phyloP scores from a whole-genome alignment of 768 basidiomycete species.

The Pleurotus djamor region DNA sequence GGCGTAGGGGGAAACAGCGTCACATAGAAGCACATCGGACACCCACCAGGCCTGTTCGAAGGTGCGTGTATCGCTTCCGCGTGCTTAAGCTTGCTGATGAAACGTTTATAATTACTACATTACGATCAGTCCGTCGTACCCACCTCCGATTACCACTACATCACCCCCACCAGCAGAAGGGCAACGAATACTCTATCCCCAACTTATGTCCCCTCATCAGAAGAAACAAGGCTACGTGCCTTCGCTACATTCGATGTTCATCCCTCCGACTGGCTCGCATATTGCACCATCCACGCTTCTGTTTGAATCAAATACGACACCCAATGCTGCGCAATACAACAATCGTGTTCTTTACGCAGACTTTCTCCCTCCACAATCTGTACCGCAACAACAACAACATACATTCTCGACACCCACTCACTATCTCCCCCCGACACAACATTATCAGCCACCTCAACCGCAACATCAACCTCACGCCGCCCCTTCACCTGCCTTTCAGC shows the following conservation, averaged over 20 bases:
- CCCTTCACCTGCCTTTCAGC: background rate
- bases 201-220: constrained; percentile 80
- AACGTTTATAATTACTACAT: background rate
- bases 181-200: constrained; percentile 54
- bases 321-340: constrained; percentile 1
- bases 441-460: constrained; percentile 8
- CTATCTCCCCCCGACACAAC: constrained; percentile 15
- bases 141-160: constrained; percentile 67
- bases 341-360: constrained; percentile 24
- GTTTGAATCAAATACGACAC: constrained; percentile 32
- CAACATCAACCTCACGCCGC: too few species aligned
- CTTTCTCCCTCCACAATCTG: constrained; percentile 29
- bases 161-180: constrained; percentile 59
- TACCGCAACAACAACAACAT: constrained; percentile 7
- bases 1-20: constrained; percentile 17
- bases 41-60: constrained; percentile 27
- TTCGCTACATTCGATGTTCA: constrained; percentile 76
- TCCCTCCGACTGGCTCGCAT: constrained; percentile 29
- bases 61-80: constrained; percentile 26
- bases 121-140: constrained; percentile 30
- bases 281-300: constrained; percentile 40
- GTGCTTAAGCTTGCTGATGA: background rate
- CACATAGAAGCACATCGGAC: constrained; percentile 20
- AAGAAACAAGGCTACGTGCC: constrained; percentile 76
- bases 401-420: constrained; percentile 9